Evolutionary conservation across 108 stramenopile genomes (phyloP).

Genomic region (Nitzschia sp.): DNA sequence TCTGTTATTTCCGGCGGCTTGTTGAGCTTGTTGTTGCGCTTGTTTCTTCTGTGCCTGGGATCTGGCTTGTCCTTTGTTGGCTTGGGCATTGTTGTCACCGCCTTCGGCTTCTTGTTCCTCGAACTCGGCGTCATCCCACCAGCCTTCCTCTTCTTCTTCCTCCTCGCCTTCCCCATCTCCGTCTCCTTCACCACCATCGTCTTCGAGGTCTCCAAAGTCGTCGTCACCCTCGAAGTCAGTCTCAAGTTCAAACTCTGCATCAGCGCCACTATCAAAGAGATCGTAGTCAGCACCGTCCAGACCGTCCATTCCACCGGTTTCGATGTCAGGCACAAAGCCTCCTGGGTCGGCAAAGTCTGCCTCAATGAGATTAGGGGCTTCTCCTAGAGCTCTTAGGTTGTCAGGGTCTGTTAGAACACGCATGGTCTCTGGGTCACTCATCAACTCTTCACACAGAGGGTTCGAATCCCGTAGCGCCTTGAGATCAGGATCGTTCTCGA

Average conservation of each 20-base stretch:
- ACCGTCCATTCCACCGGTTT: conserved; percentile 16
- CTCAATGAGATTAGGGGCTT: conserved; percentile 47
- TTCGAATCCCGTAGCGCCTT: conserved; percentile 45
- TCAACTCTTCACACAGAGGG: conserved; percentile 48
- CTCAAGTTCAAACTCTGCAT: conserved; percentile 5
- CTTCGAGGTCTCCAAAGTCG: conserved; percentile 18
- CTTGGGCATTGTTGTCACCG: conserved; percentile 5
- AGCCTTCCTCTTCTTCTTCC: conserved; percentile 28
- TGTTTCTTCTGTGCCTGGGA: not conserved
- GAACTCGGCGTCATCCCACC: conserved; percentile 27
- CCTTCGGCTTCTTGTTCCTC: conserved; percentile 27
- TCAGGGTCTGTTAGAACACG: conserved; percentile 52
- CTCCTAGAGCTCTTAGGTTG: conserved; percentile 55
- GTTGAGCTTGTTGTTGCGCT: not conserved
- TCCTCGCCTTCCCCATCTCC: conserved; percentile 20
- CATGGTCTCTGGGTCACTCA: conserved; percentile 59
- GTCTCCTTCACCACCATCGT: conserved; percentile 9
- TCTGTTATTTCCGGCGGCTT: conserved; percentile 12
- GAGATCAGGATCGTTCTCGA: conserved; percentile 50
- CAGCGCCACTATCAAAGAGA: conserved; percentile 14
- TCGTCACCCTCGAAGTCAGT: not conserved
- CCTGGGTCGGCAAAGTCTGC: conserved; percentile 45
- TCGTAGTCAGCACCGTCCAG: conserved; percentile 28
- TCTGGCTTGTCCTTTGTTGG: conserved; percentile 16
- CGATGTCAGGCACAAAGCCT: conserved; percentile 35